phyloP scores from a whole-genome alignment of 2,329 filamentous ascomycete genomes.

The Venturia pyrina region DNA sequence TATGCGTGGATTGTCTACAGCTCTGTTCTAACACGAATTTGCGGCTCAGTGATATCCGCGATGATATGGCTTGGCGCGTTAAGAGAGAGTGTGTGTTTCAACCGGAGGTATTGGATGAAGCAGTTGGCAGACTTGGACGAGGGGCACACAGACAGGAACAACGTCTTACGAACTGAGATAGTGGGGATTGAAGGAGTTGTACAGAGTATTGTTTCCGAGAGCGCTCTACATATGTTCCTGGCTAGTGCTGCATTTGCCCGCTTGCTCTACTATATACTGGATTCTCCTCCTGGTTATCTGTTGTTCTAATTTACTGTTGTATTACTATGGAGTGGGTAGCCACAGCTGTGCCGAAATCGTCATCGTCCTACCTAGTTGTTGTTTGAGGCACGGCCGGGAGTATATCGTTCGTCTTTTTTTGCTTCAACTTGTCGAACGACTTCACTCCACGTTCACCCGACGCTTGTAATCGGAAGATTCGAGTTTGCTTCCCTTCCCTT shows the following conservation, averaged over 20 bases:
- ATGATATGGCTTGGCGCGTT: background rate
- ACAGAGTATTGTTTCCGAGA: background rate
- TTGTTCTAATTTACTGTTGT: background rate
- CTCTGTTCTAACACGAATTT: no score
- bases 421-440: background rate
- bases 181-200: background rate
- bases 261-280: background rate
- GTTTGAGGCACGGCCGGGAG: background rate
- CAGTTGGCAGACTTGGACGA: background rate
- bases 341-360: background rate
- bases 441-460: background rate
- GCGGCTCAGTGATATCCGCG: background rate
- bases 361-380: background rate
- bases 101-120: background rate
- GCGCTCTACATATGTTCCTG: background rate
- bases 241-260: background rate
- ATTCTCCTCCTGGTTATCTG: background rate
- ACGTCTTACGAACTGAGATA: background rate
- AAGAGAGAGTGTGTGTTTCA: background rate
- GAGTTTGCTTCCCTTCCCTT: background rate
- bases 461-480: background rate
- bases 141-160: background rate
- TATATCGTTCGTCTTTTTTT: background rate
- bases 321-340: constrained; percentile 1
- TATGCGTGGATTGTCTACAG: background rate